Evolutionary conservation across 345 rosid genomes (phyloP).

Genomic region (Psidium friedrichsthalianum): DNA sequence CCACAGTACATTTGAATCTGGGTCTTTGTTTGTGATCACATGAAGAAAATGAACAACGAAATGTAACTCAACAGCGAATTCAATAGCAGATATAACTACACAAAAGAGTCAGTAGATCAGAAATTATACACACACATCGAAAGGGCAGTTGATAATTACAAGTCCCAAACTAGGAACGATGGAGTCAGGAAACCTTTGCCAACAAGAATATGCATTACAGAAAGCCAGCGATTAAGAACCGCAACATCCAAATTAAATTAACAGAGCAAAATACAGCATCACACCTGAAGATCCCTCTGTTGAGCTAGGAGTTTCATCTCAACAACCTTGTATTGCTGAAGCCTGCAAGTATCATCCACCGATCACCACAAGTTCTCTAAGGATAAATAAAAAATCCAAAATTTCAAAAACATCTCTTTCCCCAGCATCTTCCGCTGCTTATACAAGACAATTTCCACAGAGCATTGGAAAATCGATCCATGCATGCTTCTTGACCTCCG

Average conservation of each 20-base stretch:
- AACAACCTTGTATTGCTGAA: constrained; percentile 44
- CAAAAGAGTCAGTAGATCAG: background rate
- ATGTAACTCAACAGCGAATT: background rate
- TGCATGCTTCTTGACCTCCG: background rate
- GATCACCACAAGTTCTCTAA: background rate
- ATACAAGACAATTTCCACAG: background rate
- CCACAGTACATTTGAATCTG: background rate
- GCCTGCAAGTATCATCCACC: constrained; percentile 29
- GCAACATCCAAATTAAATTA: background rate
- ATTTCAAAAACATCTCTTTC: background rate
- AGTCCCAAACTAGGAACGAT: background rate
- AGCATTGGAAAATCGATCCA: background rate
- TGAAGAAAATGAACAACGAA: background rate
- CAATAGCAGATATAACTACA: background rate
- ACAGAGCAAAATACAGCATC: background rate
- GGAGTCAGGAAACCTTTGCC: background rate
- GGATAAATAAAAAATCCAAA: background rate
- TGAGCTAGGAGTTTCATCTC: constrained; percentile 49
- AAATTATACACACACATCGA: background rate
- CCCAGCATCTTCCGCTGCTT: background rate
- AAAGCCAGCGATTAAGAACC: background rate
- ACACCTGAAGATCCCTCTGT: constrained; percentile 87
- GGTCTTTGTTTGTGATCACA: background rate
- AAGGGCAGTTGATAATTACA: background rate
- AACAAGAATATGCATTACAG: background rate